phyloP scores from a whole-genome alignment of 495 filamentous ascomycete species.

The Diplogelasinospora grovesii region DNA sequence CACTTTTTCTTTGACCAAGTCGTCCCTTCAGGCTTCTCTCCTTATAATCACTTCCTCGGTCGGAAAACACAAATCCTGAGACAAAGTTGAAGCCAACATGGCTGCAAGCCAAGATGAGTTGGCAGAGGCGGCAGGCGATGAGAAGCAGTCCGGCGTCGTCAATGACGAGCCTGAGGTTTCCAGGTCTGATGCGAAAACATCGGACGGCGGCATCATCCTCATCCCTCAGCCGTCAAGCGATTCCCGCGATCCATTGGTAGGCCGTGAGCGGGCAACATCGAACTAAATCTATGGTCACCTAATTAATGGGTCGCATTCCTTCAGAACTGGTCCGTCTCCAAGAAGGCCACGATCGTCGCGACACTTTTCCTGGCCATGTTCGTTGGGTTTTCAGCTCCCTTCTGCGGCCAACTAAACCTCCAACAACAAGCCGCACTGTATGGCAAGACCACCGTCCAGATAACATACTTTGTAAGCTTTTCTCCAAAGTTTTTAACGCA shows the following conservation, averaged over 20 bases:
- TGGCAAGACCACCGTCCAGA: constrained; percentile 22
- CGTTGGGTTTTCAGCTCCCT: constrained; percentile 51
- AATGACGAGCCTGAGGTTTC: no score
- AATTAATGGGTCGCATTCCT: neutral
- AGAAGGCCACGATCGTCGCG: constrained; percentile 39
- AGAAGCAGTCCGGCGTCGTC: no score
- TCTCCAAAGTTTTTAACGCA: neutral
- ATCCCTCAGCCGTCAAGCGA: constrained; percentile 36
- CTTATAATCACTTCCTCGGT: no score
- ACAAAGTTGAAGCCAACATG: no score
- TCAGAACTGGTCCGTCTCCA: constrained; percentile 29
- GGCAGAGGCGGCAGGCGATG: no score
- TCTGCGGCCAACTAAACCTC: constrained; percentile 33
- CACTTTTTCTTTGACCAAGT: no score
- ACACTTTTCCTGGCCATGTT: constrained; percentile 47
- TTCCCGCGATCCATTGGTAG: constrained; percentile 31
- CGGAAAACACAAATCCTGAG: no score
- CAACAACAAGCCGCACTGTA: constrained; percentile 28
- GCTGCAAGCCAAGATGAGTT: no score
- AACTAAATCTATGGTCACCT: neutral
- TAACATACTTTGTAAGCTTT: constrained; percentile 25
- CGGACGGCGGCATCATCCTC: constrained; percentile 30
- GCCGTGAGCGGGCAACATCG: no score
- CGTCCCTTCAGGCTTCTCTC: no score
- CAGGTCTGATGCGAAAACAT: neutral